Evolutionary conservation across 441 rosid species (phyloP).

Genomic region (Pelargonium cotyledonis): DNA sequence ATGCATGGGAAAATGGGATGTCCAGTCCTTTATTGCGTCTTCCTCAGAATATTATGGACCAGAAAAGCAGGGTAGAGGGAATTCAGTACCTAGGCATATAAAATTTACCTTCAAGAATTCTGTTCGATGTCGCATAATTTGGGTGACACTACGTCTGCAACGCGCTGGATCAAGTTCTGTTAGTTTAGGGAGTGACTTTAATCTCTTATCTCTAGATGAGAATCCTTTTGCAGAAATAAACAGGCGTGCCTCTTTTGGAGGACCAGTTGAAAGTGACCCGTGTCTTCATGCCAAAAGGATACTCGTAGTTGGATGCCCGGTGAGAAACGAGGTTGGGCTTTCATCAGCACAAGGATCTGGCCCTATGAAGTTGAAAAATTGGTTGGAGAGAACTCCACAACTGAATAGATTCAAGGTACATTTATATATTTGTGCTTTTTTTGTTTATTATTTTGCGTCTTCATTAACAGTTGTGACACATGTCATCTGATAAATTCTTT

Average conservation of each 20-base stretch:
- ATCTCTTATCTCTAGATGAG: slow-evolving; percentile 73
- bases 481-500: slow-evolving; percentile 6
- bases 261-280: slow-evolving; percentile 55
- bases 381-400: slow-evolving; percentile 73
- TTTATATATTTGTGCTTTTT: slow-evolving; percentile 13
- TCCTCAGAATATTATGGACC: slow-evolving; percentile 73
- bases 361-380: slow-evolving; percentile 49
- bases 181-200: slow-evolving; percentile 60
- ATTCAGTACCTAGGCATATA: slow-evolving; percentile 73
- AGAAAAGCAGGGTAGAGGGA: slow-evolving; percentile 43
- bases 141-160: slow-evolving; percentile 72
- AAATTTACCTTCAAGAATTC: slow-evolving; percentile 66
- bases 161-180: slow-evolving; percentile 83
- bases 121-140: slow-evolving; percentile 79
- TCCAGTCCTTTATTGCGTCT: slow-evolving; percentile 55
- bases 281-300: slow-evolving; percentile 89
- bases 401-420: slow-evolving; percentile 78
- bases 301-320: slow-evolving; percentile 59
- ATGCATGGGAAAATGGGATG: slow-evolving; percentile 89
- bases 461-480: slow-evolving; percentile 8
- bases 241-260: slow-evolving; percentile 85
- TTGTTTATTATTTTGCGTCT: slow-evolving; percentile 11
- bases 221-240: slow-evolving; percentile 76
- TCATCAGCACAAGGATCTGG: slow-evolving; percentile 43
- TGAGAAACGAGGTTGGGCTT: slow-evolving; percentile 36